Conservation (phyloP, 805 yeast species). For the Candida tibetensis region DNA sequence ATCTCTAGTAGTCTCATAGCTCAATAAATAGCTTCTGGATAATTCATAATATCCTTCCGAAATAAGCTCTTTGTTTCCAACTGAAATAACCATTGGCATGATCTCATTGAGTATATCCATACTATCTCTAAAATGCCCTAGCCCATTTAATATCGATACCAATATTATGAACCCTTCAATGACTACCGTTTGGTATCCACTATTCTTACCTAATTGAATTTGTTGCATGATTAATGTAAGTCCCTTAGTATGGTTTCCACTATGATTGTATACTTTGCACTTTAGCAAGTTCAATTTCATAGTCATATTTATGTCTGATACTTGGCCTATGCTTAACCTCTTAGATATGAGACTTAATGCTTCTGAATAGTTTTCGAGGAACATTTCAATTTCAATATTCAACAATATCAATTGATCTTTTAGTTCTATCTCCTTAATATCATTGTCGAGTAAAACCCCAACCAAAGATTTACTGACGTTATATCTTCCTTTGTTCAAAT, state of each 20-base stretch:
- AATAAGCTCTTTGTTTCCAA: conserved; percentile 35
- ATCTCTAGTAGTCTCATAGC: conserved; percentile 4
- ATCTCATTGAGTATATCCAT: conserved; percentile 35
- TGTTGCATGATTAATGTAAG: conserved; percentile 50
- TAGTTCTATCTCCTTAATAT: conserved; percentile 29
- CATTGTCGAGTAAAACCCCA: conserved; percentile 26
- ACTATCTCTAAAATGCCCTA: conserved; percentile 45
- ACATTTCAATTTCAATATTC: conserved; percentile 29
- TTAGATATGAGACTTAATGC: conserved; percentile 25
- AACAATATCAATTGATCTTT: conserved; percentile 25
- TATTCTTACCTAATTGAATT: conserved; percentile 44
- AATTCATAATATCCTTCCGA: conserved; percentile 36
- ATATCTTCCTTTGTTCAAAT: conserved; percentile 39
- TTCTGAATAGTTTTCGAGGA: conserved; percentile 28
- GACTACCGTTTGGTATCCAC: conserved; percentile 44
- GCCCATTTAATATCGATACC: conserved; percentile 40
- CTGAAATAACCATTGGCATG: conserved; percentile 43
- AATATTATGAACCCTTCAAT: conserved; percentile 49
- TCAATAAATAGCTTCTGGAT: conserved; percentile 20
- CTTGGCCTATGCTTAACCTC: not conserved
- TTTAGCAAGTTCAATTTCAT: conserved; percentile 48
- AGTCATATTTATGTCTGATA: conserved; percentile 40
- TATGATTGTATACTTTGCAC: conserved; percentile 40
- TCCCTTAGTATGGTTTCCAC: conserved; percentile 48
- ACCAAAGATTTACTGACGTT: conserved; percentile 35